Percentiles rank a stretch among this genome's conserved stretches.
Conservation (phyloP, 768 basidiomycete species). For the Hygrophoropsis aurantiaca region DNA sequence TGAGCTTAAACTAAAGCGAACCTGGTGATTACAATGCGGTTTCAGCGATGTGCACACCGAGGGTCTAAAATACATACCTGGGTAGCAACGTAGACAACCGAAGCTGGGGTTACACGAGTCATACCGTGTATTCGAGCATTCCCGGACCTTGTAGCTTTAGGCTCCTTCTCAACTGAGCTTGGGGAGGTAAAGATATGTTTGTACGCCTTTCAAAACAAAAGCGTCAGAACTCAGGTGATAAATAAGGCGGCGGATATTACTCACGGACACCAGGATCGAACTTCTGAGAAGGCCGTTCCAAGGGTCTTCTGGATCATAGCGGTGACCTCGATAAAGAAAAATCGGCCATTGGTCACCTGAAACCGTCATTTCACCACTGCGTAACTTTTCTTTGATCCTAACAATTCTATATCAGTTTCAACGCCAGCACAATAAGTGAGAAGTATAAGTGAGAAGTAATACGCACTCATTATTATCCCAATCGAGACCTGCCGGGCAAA, state of each 20-base stretch:
- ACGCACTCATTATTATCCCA: conserved; percentile 15
- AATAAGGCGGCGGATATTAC: background rate
- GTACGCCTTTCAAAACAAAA: conserved; percentile 13
- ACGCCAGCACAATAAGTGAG: no score
- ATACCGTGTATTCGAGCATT: conserved; percentile 16
- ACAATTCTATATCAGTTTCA: background rate
- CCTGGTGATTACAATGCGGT: background rate
- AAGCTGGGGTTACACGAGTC: conserved; percentile 12
- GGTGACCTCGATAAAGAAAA: conserved; percentile 13
- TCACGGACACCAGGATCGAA: conserved; percentile 18
- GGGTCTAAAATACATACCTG: conserved; percentile 9
- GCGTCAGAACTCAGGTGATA: background rate
- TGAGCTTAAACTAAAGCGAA: conserved; percentile 11
- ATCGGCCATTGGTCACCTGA: conserved; percentile 18
- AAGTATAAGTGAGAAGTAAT: background rate
- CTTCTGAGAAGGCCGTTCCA: conserved; percentile 23
- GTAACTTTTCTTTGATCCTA: conserved; percentile 7
- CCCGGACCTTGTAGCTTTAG: conserved; percentile 11
- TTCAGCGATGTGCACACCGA: conserved; percentile 6
- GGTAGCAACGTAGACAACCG: conserved; percentile 20
- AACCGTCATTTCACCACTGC: conserved; percentile 4
- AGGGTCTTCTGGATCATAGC: conserved; percentile 12
- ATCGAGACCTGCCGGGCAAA: conserved; percentile 17
- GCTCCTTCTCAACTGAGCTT: conserved; percentile 23
- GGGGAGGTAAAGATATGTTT: conserved; percentile 28